These are phyloP conservation scores for Glycine soja DNA, from an alignment of 306 rosid species.

Conservation along the genomic window DNA sequence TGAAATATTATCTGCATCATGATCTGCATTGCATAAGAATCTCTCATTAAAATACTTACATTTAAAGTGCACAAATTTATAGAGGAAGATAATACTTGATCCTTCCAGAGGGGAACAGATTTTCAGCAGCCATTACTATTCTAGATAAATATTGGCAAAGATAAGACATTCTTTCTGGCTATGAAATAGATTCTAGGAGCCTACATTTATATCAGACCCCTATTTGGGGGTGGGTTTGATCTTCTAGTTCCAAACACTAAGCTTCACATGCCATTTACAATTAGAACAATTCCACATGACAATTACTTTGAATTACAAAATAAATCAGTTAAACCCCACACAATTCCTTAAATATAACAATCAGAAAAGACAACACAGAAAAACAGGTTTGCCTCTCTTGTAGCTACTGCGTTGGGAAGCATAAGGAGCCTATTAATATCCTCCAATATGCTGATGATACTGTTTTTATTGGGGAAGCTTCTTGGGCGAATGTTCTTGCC, in stretches of 20 bases:
- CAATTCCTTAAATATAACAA: background rate
- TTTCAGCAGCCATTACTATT: conserved; percentile 32
- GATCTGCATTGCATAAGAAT: conserved; percentile 67
- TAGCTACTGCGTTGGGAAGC: too few species aligned
- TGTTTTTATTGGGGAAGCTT: too few species aligned
- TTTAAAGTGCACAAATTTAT: background rate
- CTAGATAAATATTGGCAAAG: conserved; percentile 31
- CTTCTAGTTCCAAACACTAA: too few species aligned
- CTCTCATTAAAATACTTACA: conserved; percentile 31
- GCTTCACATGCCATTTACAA: too few species aligned
- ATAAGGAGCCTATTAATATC: too few species aligned
- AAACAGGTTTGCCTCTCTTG: conserved; percentile 4
- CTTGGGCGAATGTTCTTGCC: too few species aligned
- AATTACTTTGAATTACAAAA: too few species aligned
- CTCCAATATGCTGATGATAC: too few species aligned
- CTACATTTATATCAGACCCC: conserved; percentile 13
- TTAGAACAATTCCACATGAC: too few species aligned
- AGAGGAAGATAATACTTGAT: conserved; percentile 22
- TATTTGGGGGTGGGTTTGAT: background rate
- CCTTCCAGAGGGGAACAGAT: conserved; percentile 36
- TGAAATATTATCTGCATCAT: conserved; percentile 61
- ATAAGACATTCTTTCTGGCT: conserved; percentile 9
- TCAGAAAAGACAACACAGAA: conserved; percentile 9
- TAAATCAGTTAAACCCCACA: background rate
- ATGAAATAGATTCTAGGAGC: background rate